A percentile compares a stretch with the other conserved stretches of the same genome.
Evolutionary conservation across 2,329 filamentous ascomycete species (phyloP).

Genomic region (Colletotrichum sp.): DNA sequence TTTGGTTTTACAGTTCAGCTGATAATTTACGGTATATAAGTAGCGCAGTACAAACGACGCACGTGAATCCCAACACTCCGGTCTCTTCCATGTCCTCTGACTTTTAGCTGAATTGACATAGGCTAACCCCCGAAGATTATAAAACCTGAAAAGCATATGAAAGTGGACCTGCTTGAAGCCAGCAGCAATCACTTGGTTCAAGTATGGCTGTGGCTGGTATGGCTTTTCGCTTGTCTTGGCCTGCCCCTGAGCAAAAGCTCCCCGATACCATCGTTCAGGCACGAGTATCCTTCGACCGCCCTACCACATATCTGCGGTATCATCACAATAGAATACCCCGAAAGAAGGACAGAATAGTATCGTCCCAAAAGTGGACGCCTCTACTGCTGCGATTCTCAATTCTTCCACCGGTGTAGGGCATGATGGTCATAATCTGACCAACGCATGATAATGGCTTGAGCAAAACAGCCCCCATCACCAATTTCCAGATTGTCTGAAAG

Average conservation of each 20-base stretch:
- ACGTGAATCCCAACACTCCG: neutral
- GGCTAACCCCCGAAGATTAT: neutral
- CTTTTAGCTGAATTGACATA: neutral
- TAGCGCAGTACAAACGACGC: accelerated
- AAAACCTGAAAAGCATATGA: neutral
- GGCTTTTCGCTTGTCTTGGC: too few species aligned
- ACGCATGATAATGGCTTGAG: neutral
- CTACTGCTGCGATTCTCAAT: neutral
- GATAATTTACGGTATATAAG: accelerated
- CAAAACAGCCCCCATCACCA: too few species aligned
- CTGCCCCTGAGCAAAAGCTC: too few species aligned
- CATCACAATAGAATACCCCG: accelerated
- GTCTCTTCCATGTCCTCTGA: neutral
- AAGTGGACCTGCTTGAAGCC: neutral
- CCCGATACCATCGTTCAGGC: too few species aligned
- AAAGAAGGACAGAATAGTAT: accelerated
- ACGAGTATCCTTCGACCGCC: too few species aligned
- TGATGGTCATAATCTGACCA: neutral
- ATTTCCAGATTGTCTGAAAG: neutral
- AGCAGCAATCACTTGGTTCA: too few species aligned
- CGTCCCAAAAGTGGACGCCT: accelerated
- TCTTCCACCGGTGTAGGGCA: too few species aligned
- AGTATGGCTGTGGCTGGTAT: too few species aligned
- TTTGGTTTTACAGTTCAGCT: neutral
- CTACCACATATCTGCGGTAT: too few species aligned